phyloP scores from a whole-genome alignment of 1,139 yeast species.

The Protomyces inouyei region DNA sequence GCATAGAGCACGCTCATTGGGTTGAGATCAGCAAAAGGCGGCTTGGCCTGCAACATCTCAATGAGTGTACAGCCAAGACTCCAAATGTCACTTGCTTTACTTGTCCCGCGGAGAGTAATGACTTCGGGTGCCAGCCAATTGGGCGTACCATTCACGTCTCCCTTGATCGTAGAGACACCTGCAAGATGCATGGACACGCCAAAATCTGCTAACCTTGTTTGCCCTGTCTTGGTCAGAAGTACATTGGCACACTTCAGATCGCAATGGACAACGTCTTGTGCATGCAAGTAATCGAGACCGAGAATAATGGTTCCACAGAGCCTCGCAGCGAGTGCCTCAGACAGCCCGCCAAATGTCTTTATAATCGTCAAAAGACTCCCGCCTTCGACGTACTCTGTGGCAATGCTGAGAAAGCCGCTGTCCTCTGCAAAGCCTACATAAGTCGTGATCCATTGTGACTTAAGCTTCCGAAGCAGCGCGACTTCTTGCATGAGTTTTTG shows the following conservation, averaged over 20 bases:
- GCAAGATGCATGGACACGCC: slow-evolving; percentile 60
- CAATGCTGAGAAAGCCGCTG: slow-evolving; percentile 61
- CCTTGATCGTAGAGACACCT: slow-evolving; percentile 26
- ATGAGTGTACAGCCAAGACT: slow-evolving; percentile 89
- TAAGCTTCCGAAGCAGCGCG: not conserved
- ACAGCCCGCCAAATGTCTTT: slow-evolving; percentile 48
- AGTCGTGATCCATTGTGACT: slow-evolving; percentile 80
- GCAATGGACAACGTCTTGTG: slow-evolving; percentile 69
- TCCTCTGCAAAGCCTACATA: slow-evolving; percentile 83
- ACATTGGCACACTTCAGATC: slow-evolving; percentile 79
- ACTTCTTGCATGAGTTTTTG: slow-evolving; percentile 10
- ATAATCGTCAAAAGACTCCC: slow-evolving; percentile 76
- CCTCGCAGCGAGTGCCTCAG: slow-evolving; percentile 56
- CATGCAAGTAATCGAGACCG: slow-evolving; percentile 66
- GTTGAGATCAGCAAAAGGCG: slow-evolving; percentile 77
- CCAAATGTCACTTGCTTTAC: slow-evolving; percentile 63
- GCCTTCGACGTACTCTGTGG: slow-evolving; percentile 61
- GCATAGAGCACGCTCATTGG: slow-evolving; percentile 90
- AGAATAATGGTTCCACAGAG: slow-evolving; percentile 66
- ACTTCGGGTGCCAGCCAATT: slow-evolving; percentile 90
- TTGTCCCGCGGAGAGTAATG: slow-evolving; percentile 72
- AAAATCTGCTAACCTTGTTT: slow-evolving; percentile 68
- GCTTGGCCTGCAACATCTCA: slow-evolving; percentile 77
- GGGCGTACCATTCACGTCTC: slow-evolving; percentile 57
- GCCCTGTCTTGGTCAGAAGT: slow-evolving; percentile 54